Percentiles rank a stretch among this genome's conserved stretches.
phyloP scores from a whole-genome alignment of 2,329 filamentous ascomycete species.

The Stylonectria norvegica region DNA sequence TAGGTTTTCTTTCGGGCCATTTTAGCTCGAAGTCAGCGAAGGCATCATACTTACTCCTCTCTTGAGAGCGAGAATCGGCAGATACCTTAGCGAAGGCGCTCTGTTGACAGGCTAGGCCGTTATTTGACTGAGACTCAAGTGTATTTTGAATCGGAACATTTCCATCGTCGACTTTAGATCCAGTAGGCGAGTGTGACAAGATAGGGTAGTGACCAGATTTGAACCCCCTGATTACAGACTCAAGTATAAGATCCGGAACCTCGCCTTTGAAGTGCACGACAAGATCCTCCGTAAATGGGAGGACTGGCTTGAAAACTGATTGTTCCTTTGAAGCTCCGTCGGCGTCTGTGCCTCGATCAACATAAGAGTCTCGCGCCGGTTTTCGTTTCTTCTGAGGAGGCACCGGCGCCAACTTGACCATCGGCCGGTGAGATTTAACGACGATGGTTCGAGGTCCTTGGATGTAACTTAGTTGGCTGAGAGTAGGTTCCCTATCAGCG shows the following conservation, averaged over 20 bases:
- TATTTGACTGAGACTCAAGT: constrained; percentile 18
- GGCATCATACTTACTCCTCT: constrained; percentile 44
- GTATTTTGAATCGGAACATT: constrained; percentile 25
- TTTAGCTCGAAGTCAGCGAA: constrained; percentile 37
- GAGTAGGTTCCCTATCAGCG: constrained; percentile 17
- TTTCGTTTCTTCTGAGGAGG: constrained; percentile 26
- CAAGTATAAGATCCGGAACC: constrained; percentile 40
- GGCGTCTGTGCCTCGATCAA: constrained; percentile 41
- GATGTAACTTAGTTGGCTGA: constrained; percentile 23
- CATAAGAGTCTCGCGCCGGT: constrained; percentile 29
- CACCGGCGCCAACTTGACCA: constrained; percentile 30
- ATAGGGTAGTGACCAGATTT: constrained; percentile 27
- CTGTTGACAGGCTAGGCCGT: constrained; percentile 8
- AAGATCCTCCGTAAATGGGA: constrained; percentile 54
- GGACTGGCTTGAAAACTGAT: constrained; percentile 39
- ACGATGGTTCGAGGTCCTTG: constrained; percentile 31
- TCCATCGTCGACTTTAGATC: constrained; percentile 18
- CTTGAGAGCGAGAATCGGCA: constrained; percentile 11
- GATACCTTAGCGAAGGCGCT: constrained; percentile 13
- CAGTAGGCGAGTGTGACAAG: constrained; percentile 19
- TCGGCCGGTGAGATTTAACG: constrained; percentile 27
- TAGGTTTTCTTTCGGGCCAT: constrained; percentile 23
- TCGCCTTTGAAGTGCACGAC: constrained; percentile 52
- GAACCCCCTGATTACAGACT: constrained; percentile 47
- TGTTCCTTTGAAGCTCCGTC: constrained; percentile 21